A percentile compares a stretch with the other conserved stretches of the same genome.
These are phyloP conservation scores for Plasmodium fragile DNA, from an alignment of 169 alveolate species.

Conservation along the genomic window DNA sequence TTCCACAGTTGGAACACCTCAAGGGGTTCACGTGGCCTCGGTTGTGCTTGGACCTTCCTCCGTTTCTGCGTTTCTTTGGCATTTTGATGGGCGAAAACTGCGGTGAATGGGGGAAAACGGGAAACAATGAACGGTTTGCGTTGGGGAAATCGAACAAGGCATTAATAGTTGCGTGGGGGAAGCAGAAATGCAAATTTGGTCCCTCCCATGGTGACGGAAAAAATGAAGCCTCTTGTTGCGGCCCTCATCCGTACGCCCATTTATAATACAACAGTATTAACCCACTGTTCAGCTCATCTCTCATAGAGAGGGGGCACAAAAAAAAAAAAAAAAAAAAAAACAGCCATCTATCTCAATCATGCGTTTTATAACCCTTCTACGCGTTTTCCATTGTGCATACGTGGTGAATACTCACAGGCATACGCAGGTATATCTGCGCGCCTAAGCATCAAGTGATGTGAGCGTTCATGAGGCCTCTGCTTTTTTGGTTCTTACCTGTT, in stretches of 20 bases:
- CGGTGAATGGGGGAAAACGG: neutral
- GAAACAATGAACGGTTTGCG: neutral
- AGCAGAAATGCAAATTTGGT: neutral
- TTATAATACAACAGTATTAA: neutral
- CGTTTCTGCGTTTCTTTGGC: slow-evolving; percentile 99
- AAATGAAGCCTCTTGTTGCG: neutral
- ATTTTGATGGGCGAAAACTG: slow-evolving; percentile 80
- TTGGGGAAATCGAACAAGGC: neutral
- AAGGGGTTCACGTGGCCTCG: slow-evolving; percentile 98
- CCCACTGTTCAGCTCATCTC: neutral
- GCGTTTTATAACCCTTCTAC: neutral
- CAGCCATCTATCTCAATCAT: neutral
- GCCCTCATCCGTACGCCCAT: neutral
- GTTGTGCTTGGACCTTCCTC: slow-evolving; percentile 99
- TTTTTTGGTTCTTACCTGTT: neutral
- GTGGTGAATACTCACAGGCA: neutral
- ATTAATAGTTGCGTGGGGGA: neutral
- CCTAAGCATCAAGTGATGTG: neutral
- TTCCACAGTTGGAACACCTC: slow-evolving; percentile 99
- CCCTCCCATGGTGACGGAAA: neutral
- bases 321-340: neutral
- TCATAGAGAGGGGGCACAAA: neutral
- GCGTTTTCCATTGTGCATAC: neutral
- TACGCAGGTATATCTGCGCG: neutral
- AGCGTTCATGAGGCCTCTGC: neutral